A percentile compares a stretch with the other conserved stretches of the same genome.
These are phyloP conservation scores for Wickerhamiella occidentalis DNA, from an alignment of 805 yeast species.

Conservation along the genomic window DNA sequence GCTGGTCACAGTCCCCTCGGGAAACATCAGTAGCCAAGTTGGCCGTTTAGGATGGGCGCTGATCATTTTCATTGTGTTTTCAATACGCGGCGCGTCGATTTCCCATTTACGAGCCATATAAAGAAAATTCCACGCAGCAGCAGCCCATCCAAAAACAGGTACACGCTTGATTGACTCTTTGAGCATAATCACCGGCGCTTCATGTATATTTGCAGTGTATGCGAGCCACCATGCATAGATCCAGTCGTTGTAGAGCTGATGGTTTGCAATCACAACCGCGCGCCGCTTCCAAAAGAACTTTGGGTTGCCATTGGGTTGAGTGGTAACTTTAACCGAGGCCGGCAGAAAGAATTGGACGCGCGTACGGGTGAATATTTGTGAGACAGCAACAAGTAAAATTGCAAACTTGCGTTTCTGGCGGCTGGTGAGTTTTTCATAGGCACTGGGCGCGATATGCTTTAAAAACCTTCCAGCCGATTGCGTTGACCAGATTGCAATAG, in stretches of 20 bases:
- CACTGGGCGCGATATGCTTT: not conserved
- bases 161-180: slow-evolving; percentile 59
- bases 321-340: not conserved
- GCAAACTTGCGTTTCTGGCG: slow-evolving; percentile 5
- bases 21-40: slow-evolving; percentile 65
- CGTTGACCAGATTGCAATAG: not conserved
- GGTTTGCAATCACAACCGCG: slow-evolving; percentile 69
- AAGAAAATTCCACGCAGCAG: slow-evolving; percentile 64
- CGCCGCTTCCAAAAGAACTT: slow-evolving; percentile 33
- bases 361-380: slow-evolving; percentile 4
- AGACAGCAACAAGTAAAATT: not conserved
- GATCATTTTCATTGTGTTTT: slow-evolving; percentile 12
- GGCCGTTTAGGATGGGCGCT: slow-evolving; percentile 38
- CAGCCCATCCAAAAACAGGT: slow-evolving; percentile 78
- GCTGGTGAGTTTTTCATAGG: not conserved
- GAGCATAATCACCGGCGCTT: slow-evolving; percentile 57
- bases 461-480: not conserved
- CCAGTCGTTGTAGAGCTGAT: slow-evolving; percentile 94
- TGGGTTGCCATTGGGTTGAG: slow-evolving; percentile 3
- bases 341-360: slow-evolving; percentile 1
- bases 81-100: slow-evolving; percentile 49
- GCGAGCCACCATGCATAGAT: slow-evolving; percentile 76
- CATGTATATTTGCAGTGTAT: slow-evolving; percentile 53
- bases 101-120: slow-evolving; percentile 81
- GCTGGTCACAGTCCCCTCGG: slow-evolving; percentile 88